Evolutionary conservation across 1,284 basidiomycete species (phyloP), one percentile per base, ranked within the genome.

Genomic region (Athelia psychrophila): DNA sequence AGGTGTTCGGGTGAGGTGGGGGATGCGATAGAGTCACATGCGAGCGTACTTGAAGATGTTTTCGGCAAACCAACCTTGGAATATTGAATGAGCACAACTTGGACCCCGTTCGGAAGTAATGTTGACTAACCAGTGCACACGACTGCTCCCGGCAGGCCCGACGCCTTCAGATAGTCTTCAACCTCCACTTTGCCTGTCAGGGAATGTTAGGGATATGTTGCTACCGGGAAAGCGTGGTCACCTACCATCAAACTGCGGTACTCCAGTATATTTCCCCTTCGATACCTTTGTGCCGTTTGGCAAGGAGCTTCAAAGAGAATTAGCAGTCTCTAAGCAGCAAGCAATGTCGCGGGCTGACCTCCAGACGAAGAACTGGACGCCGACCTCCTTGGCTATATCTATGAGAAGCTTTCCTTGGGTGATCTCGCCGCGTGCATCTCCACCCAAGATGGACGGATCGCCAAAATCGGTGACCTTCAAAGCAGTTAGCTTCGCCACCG

Each of bases 331-430:
- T n/a, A n/a, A n/a, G n/a, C n/a, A n/a, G n/a, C n/a, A n/a, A n/a
- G n/a, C n/a, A n/a, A n/a, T n/a, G n/a, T n/a, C 63, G 45, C 68
- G 59, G 22, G 67, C 64, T 13, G 63, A 64, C 23, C 65, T 66
- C 60, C 63, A 67, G 18, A 73, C 66, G 44, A 72, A 55, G 51
- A 71, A 68, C 47, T 68, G 61, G 16, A 70, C 62, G 18, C 60
- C 60, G 6, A 60, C 58, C 2, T 59, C 57, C 55, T 68, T 66
- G 16, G 68, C 65, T 13, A 68, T 70, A 44, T 71, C 69, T 20
- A 68, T 63, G 27, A 72, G 65, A 54, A 66, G 61, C 56, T 62
- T 63, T 9, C 69, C 71, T 35, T 72, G 70, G 27, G 64, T 58
- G 19, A 61, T 55, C 50, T 66, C 64, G 18, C 38, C 56, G 10